Percentiles rank a stretch among this genome's conserved stretches.
These are phyloP conservation scores for Chamaecrista fasciculata DNA, from an alignment of 306 rosid genomes.

Conservation along the genomic window DNA sequence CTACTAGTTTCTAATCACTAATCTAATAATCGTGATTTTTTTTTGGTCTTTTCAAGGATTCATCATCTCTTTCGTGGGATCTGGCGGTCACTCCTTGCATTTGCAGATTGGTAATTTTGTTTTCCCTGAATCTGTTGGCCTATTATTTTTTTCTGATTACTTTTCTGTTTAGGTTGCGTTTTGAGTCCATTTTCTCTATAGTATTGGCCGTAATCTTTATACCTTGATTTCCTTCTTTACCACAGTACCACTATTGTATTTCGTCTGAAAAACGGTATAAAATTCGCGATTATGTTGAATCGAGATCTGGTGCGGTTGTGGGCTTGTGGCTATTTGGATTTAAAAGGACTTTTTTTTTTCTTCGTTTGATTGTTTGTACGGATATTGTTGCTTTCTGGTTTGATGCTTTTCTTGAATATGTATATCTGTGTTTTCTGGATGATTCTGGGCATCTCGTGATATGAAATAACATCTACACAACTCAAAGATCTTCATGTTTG, in stretches of 20 bases:
- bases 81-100: neutral
- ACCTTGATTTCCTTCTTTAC: neutral
- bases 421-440: neutral
- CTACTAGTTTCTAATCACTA: too few relatives aligned
- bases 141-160: neutral
- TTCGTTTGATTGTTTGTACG: neutral
- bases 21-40: neutral
- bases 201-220: neutral
- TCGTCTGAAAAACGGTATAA: neutral
- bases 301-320: slow-evolving; percentile 24
- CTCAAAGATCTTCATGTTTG: neutral
- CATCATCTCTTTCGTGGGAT: slow-evolving; percentile 20
- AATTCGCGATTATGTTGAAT: neutral
- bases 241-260: neutral
- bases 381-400: neutral
- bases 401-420: neutral
- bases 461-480: neutral
- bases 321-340: neutral
- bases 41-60: slow-evolving; percentile 11
- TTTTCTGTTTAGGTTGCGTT: neutral
- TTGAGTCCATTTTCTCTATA: neutral
- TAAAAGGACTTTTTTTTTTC: neutral
- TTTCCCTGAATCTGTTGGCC: neutral
- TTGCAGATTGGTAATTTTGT: slow-evolving; percentile 28
- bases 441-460: neutral